Conservation (phyloP, 2,329 filamentous ascomycete species). For the Aspergillus unguis region DNA sequence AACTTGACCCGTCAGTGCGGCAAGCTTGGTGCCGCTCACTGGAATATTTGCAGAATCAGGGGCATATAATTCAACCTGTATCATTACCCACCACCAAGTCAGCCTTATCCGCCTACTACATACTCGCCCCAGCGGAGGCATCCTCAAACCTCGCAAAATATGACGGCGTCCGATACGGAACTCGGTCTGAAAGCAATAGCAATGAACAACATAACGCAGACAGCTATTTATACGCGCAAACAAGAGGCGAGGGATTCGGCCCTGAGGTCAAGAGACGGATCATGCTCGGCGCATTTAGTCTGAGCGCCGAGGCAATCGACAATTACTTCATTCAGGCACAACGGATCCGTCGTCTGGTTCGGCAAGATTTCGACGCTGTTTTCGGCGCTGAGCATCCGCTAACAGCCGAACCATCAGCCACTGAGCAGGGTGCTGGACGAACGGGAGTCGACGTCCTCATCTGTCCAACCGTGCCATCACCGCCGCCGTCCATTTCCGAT, state of each 20-base stretch:
- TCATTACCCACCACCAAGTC: conserved; percentile 79
- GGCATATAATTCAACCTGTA: conserved; percentile 70
- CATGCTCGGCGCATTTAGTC: conserved; percentile 80
- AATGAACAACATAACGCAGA: conserved; percentile 49
- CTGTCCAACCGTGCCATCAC: conserved; percentile 78
- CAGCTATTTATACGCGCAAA: conserved; percentile 67
- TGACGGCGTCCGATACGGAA: conserved; percentile 91
- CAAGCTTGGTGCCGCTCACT: conserved; percentile 66
- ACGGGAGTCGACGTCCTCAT: conserved; percentile 73
- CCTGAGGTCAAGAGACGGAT: conserved; percentile 83
- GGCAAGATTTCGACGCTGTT: conserved; percentile 77
- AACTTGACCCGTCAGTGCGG: conserved; percentile 68
- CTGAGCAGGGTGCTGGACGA: conserved; percentile 6
- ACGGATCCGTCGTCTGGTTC: conserved; percentile 76
- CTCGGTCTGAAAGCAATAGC: conserved; percentile 49
- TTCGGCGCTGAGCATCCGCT: conserved; percentile 71
- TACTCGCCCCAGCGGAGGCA: conserved; percentile 91
- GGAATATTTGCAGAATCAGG: conserved; percentile 57
- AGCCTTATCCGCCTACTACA: conserved; percentile 89
- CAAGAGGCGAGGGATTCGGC: conserved; percentile 73
- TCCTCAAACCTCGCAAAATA: conserved; percentile 96
- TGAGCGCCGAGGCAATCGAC: conserved; percentile 86
- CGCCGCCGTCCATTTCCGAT: conserved; percentile 63
- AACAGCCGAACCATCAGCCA: conserved; percentile 8
- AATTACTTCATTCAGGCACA: conserved; percentile 98